These are phyloP conservation scores for Pharnaceum exiguum DNA, from an alignment of 148 eudicot species.

Conservation along the genomic window DNA sequence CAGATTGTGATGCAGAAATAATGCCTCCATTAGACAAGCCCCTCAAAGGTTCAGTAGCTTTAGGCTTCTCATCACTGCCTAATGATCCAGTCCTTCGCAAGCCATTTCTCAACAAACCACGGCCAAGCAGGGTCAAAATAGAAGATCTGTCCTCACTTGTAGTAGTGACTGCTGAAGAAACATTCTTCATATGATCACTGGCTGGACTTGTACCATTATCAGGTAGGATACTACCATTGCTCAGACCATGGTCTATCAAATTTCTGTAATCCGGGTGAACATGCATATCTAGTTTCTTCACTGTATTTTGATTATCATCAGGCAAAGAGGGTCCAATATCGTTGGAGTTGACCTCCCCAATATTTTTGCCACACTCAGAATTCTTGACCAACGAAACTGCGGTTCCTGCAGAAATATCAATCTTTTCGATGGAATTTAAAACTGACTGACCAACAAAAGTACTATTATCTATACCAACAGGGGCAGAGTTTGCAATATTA, in stretches of 20 bases:
- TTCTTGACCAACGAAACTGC: conserved; percentile 22
- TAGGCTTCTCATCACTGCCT: conserved; percentile 30
- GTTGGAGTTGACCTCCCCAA: conserved; percentile 17
- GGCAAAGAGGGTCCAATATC: conserved; percentile 25
- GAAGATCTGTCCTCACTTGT: conserved; percentile 38
- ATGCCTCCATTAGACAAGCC: conserved; percentile 13
- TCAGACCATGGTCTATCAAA: conserved; percentile 8
- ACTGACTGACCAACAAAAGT: conserved; percentile 11
- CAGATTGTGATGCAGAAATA: conserved; percentile 16
- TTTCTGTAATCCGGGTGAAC: conserved; percentile 19
- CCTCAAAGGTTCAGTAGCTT: conserved; percentile 20
- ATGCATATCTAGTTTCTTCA: conserved; percentile 21
- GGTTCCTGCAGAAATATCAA: conserved; percentile 20
- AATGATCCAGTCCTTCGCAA: conserved; percentile 41
- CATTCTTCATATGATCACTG: conserved; percentile 20
- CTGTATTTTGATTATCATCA: conserved; percentile 30
- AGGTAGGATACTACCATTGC: conserved; percentile 14
- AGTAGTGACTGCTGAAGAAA: conserved; percentile 23
- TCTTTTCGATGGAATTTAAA: conserved; percentile 9
- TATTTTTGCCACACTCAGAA: conserved; percentile 13
- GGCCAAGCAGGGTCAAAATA: conserved; percentile 41
- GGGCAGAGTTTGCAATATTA: conserved; percentile 21
- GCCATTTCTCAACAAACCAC: conserved; percentile 50
- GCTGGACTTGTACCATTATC: conserved; percentile 20
- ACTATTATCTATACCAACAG: conserved; percentile 12